Conservation (phyloP, 257 asterid species). For the Euphrasia confusa region DNA sequence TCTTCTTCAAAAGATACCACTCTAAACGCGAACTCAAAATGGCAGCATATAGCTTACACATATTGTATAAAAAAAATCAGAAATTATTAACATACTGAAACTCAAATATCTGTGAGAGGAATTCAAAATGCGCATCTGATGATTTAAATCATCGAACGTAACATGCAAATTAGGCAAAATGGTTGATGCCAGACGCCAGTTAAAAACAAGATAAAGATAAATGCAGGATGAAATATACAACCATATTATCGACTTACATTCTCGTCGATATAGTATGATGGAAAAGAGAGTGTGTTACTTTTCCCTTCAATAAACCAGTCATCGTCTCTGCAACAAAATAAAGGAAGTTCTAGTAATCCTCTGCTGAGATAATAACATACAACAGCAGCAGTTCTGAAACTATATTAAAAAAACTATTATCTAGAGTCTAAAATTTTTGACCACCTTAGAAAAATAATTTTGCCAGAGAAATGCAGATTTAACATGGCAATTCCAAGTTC, state of each 20-base stretch:
- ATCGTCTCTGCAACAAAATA: slow-evolving; percentile 69
- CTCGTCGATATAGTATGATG: slow-evolving; percentile 96
- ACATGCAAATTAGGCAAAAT: slow-evolving; percentile 16
- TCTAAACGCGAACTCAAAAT: slow-evolving; percentile 13
- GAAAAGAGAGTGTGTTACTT: slow-evolving; percentile 79
- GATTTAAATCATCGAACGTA: slow-evolving; percentile 15
- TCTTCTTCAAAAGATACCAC: not conserved
- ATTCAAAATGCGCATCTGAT: slow-evolving; percentile 3
- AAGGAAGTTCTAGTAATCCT: slow-evolving; percentile 21
- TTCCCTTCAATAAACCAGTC: slow-evolving; percentile 90
- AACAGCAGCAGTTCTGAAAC: slow-evolving; percentile 6
- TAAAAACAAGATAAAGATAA: slow-evolving; percentile 9
- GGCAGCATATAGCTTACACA: slow-evolving; percentile 15
- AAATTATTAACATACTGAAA: slow-evolving; percentile 5
- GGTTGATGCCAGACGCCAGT: slow-evolving; percentile 19
- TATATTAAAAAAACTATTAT: slow-evolving; percentile 1
- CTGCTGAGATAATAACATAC: slow-evolving; percentile 3
- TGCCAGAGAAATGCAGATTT: too few relatives aligned
- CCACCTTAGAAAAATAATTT: not conserved
- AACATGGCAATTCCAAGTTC: not conserved
- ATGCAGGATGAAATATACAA: slow-evolving; percentile 13
- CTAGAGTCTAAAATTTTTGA: slow-evolving; percentile 21
- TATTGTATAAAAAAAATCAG: slow-evolving; percentile 1
- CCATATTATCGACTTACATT: slow-evolving; percentile 56
- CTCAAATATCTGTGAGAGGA: slow-evolving; percentile 15